Conservation (phyloP, 177 flowering plant species). For the Vitis hybrid region DNA sequence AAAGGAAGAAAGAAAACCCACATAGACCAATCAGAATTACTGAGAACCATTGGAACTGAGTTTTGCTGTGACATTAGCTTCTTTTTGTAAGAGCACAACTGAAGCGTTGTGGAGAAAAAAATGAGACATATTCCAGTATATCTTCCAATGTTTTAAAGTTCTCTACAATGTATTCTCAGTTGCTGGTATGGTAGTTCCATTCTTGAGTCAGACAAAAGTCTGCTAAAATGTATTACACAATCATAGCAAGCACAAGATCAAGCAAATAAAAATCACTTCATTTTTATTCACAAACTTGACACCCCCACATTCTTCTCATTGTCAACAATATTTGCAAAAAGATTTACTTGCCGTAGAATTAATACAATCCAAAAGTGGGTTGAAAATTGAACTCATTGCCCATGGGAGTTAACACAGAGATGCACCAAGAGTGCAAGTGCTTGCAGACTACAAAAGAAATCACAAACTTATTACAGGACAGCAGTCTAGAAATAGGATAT, state of each 20-base stretch:
- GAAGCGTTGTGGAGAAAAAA: too few species aligned
- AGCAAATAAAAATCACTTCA: background rate
- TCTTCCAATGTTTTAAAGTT: too few species aligned
- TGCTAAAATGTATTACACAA: background rate
- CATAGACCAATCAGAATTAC: too few species aligned
- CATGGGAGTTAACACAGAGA: background rate
- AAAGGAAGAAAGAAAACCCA: too few species aligned
- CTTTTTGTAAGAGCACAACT: too few species aligned
- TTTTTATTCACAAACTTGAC: conserved; percentile 2
- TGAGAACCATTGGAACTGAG: too few species aligned
- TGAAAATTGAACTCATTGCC: conserved; percentile 9
- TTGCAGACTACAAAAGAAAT: conserved; percentile 12
- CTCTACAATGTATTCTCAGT: too few species aligned
- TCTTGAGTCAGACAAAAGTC: too few species aligned
- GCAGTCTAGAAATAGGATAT: conserved; percentile 9
- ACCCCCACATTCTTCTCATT: background rate
- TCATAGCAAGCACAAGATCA: background rate
- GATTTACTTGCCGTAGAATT: background rate
- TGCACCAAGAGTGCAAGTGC: conserved; percentile 12
- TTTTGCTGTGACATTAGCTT: too few species aligned
- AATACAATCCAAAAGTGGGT: conserved; percentile 4
- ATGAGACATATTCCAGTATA: too few species aligned
- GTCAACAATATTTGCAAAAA: background rate
- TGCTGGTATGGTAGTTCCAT: too few species aligned
- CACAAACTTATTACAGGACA: conserved; percentile 32